Base-by-base conservation (phyloP, 2,329 filamentous ascomycete species). In the Ophiostoma montium region DNA sequence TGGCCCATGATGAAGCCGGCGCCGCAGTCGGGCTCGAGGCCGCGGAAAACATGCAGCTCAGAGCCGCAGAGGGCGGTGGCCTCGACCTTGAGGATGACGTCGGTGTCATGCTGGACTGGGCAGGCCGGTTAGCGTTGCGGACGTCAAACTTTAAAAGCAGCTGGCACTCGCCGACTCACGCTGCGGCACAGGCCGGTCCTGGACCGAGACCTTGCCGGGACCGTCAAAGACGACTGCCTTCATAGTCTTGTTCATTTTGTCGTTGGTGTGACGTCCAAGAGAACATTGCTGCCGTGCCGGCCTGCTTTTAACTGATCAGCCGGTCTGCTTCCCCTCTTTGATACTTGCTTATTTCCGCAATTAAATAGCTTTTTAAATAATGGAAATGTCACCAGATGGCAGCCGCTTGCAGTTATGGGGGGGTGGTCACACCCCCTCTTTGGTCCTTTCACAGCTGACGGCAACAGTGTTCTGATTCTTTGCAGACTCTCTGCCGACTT, bases 151-250 rank as follows among this genome's bases (percentile, higher is more conserved):
- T n/a, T n/a, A n/a, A n/a, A n/a, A n/a, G n/a, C n/a, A n/a, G n/a
- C n/a, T n/a, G n/a, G n/a, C n/a, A n/a, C n/a, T n/a, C n/a, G n/a
- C n/a, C n/a, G n/a, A 57, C 65, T 60, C 53, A 69, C 72, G 73
- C 56, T 77, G 75, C 1, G 89, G 89, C 12, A 90, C 73, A 0
- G 87, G 87, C 18, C 86, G 75, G 52, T 92, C 78, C 66, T 94
- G 83, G 49, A 95, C 66, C 1, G 75, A 81, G 49, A 94, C 74
- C 60, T 85, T 79, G 59, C 76, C 72, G 4, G 84, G 82, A 2
- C 83, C 86, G 54, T 90, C 82, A 67, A 95, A 94, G 49, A 95
- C 76, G 30, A 95, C 86, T 30, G 87, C 87, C 64, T 85, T 84
- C 89, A 95, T 95, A 0, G 76, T 85, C 33, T 60, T 58, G 27